Conservation (phyloP, 2,329 filamentous ascomycete genomes). For the Talaromyces funiculosus region DNA sequence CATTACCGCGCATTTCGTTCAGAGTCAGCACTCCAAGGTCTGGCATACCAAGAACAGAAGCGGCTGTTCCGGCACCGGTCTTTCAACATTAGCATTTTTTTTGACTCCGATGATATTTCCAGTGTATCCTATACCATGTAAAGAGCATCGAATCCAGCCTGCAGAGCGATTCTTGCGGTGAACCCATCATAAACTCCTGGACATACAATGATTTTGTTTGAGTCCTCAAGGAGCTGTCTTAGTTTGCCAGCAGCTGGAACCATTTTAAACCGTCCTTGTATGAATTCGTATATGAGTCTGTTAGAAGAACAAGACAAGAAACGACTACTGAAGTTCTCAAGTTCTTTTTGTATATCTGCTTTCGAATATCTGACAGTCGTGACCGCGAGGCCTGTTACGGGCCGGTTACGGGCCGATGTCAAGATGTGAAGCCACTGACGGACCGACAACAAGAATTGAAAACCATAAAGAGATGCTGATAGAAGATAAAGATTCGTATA, state of each 20-base stretch:
- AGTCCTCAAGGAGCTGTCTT: slow-evolving; percentile 36
- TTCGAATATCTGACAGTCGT: neutral
- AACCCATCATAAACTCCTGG: slow-evolving; percentile 66
- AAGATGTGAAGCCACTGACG: neutral
- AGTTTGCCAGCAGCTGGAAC: slow-evolving; percentile 22
- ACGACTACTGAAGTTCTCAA: neutral
- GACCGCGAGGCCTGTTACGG: neutral
- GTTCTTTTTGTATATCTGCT: neutral
- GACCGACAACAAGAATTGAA: neutral
- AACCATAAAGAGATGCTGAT: neutral
- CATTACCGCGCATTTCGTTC: slow-evolving; percentile 58
- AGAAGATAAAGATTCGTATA: neutral
- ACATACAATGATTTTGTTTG: slow-evolving; percentile 48
- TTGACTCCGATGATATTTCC: neutral
- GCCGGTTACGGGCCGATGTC: neutral
- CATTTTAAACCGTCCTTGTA: neutral
- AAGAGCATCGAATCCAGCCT: slow-evolving; percentile 57
- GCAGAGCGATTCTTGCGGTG: slow-evolving; percentile 57
- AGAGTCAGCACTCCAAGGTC: slow-evolving; percentile 59
- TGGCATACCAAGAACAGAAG: slow-evolving; percentile 56
- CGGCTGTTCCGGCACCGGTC: slow-evolving; percentile 59
- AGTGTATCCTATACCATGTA: slow-evolving; percentile 55
- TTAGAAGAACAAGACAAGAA: neutral
- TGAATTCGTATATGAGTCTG: neutral
- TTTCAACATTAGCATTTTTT: slow-evolving; percentile 22